These are phyloP conservation scores for apple (Malus domestica) DNA, from an alignment of 306 rosid genomes.

Conservation along the genomic window ASM211411v1 NC_041792.1:10838907-10839406, in stretches of 20 bases:
- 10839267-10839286: conserved; percentile 86
- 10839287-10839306: conserved; percentile 83
- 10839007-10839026: neutral
- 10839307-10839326: conserved; percentile 94
- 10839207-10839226: conserved; percentile 87
- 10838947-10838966: no score
- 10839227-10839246: conserved; percentile 42
- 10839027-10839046: neutral
- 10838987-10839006: neutral
- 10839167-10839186: conserved; percentile 78
- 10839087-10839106: neutral
- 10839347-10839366: conserved; percentile 94
- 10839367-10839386: conserved; percentile 89
- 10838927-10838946: neutral
- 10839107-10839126: conserved; percentile 83
- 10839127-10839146: conserved; percentile 80
- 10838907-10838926: conserved; percentile 73
- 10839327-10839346: conserved; percentile 91
- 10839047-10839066: neutral
- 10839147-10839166: conserved; percentile 80
- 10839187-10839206: conserved; percentile 95
- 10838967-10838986: neutral
- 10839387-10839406: conserved; percentile 97
- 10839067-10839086: neutral
- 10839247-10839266: conserved; percentile 59